Conservation (phyloP, 768 basidiomycete species). For the Trametes cingulata region DNA sequence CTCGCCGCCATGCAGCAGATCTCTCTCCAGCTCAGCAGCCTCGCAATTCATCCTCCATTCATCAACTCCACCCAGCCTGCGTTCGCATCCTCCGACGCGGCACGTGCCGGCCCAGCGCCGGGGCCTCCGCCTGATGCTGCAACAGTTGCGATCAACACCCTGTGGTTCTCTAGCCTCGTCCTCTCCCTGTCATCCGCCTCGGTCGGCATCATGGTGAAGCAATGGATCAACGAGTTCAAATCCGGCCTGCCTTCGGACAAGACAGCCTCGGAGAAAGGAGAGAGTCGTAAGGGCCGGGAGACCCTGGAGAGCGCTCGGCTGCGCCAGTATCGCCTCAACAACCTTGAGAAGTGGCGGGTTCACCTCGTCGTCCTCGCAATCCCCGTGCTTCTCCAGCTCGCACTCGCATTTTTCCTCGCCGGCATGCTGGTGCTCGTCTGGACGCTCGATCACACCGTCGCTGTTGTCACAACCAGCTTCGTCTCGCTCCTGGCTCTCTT, state of each 20-base stretch:
- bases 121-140: not conserved
- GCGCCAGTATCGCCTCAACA: not conserved
- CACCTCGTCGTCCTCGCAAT: not conserved
- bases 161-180: constrained; percentile 11
- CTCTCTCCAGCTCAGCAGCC: too few relatives aligned
- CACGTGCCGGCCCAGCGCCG: too few relatives aligned
- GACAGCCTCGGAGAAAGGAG: too few relatives aligned
- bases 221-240: constrained; percentile 1
- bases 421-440: not conserved
- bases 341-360: not conserved
- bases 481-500: not conserved
- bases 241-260: not conserved
- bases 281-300: too few relatives aligned
- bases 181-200: not conserved
- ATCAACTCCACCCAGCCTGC: not conserved
- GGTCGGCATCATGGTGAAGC: constrained; percentile 1
- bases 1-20: too few relatives aligned
- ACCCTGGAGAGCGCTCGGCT: not conserved
- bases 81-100: not conserved
- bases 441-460: not conserved
- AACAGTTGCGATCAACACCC: not conserved
- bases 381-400: constrained; percentile 1
- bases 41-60: too few relatives aligned
- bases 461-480: not conserved
- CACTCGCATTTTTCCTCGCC: not conserved